Base-by-base conservation (phyloP, 1,284 basidiomycete species). In the Trichosporon inkin region DNA sequence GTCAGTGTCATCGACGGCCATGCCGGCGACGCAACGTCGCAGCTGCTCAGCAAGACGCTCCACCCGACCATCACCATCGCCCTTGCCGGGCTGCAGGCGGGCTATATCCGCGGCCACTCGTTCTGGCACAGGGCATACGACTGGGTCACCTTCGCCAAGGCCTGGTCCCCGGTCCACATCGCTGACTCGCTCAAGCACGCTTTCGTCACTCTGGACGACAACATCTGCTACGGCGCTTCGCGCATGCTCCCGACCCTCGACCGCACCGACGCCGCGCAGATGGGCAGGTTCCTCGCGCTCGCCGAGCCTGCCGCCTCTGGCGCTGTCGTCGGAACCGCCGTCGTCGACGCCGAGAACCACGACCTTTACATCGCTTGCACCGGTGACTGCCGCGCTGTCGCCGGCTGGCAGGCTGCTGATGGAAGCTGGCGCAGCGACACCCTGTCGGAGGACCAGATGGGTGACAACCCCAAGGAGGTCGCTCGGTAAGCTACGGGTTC, bases 1-100 rank as follows among this genome's bases (percentile, higher is more conserved):
- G 92, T 91, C 69, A 82, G 89, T 1, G 87, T 96, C 28, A 88
- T 94, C 84, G 96, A 99, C 72, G 96, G 96, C 1, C 96, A 99
- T 74, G 83, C 86, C 1, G 96, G 92, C 1, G 82, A 72, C 65
- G 84, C 91, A 59, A 99, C 96, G 1, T 92, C 90, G 5, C 84
- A 86, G 60, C 82, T 97, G 32, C 86, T 99, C 34, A 87, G 89
- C 2, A 87, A 88, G 56, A 84, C 89, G 39, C 84, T 99, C 61
- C 90, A 98, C 63, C 90, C 90, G 35, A 88, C 90, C 11, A 86
- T 97, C 53, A 85, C 87, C 0, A 81, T 92, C 53, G 88, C 95
- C 70, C 84, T 99, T 28, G 78, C 80, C 41, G 77, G 75, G 19
- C 73, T 82, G 14, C 77, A 81, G 64, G 72, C 78, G n/a, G 80